Base-by-base conservation (phyloP, 1,139 yeast genomes). In the Zygotorulaspora mrakii region DNA sequence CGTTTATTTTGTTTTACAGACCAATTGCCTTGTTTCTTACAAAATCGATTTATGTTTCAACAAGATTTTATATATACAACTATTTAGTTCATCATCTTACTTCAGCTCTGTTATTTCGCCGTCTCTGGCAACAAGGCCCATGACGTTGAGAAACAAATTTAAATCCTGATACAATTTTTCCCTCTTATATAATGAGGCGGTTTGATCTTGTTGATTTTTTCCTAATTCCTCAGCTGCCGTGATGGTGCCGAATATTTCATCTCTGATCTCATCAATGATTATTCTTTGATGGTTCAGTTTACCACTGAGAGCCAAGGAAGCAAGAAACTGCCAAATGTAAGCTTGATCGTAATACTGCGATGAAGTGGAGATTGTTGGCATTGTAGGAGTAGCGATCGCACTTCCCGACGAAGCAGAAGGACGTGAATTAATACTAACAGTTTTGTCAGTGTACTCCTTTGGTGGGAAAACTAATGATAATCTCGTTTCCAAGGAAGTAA, bases 321-420 rank as follows among this genome's bases (percentile, higher is more conserved):
- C 98, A 65, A 91, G 74, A 59, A 91, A 89, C 68, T 91, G 97
- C 98, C 98, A 91, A 35, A 88, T 89, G 57, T 89, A 88, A 0
- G 94, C 77, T 49, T 82, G 89, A 58, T 86, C 95, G 46, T 76
- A 83, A 28, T 45, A 53, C 21, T 47, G 46, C 11, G 45, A 33
- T 8, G 35, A 23, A n/a, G 35, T 22, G 16, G 43, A 27, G 5
- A 41, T 24, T 12, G 30, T 16, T 16, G 20, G 3, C 6, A 3
- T 17, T 3, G 11, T 3, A 9, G n/a, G 9, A 4, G 46, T 39
- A 2, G 48, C 17, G 8, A 39, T 35, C 2, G 50, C 33, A 21
- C 37, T 37, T 17, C 37, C 40, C 5, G 40, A 34, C 18, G n/a
- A n/a, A n/a, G n/a, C n/a, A n/a, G n/a, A n/a, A n/a, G 43, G 35